Base-by-base conservation (phyloP, 169 alveolate species). In the Eimeria sp. region DNA sequence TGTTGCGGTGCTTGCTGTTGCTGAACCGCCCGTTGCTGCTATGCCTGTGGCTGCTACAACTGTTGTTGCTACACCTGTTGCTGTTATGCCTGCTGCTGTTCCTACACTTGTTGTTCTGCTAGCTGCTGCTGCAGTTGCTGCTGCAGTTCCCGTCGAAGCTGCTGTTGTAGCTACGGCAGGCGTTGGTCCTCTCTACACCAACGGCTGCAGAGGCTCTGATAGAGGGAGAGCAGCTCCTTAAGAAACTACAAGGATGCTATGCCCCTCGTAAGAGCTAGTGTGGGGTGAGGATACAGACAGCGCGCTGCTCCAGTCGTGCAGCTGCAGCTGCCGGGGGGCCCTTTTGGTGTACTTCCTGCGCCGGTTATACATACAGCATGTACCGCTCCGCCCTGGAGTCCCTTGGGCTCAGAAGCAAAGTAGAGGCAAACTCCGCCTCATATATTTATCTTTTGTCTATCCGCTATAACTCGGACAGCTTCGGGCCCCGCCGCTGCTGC, bases 121-220 rank as follows among this genome's bases (percentile, higher is more conserved):
- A 18, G 54, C 20, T 27, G 57, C 78, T 58, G 76, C 92, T 58
- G 78, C 92, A 30, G 73, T 47, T 54, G 47, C 78, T 58, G 72
- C 89, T 80, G 67, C 89, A 80, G 67, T 47, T 80, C 72, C 22
- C 43, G 84, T 72, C n/a, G 61, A 67, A 30, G 49, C 45, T 34
- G 84, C 58, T 40, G 51, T 49, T 30, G 82, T 16, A 11, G 47
- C n/a, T 72, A 49, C 49, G 11, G 82, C 51, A 3, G 25, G 51
- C 11, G 82, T 40, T 30, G 25, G 82, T 34, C 40, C 40, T 34
- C 51, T 73, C 49, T 13, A 72, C 82, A 27, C 82, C 49, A 72
- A 20, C n/a, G 30, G 30, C 63, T 16, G 63, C 63, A 67, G 78
- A 67, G 25, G 30, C 30, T 67, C 6, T 2, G 16, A 27, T 67